Conservation (phyloP, 2,329 filamentous ascomycete genomes). For the Aspergillus sp. region DNA sequence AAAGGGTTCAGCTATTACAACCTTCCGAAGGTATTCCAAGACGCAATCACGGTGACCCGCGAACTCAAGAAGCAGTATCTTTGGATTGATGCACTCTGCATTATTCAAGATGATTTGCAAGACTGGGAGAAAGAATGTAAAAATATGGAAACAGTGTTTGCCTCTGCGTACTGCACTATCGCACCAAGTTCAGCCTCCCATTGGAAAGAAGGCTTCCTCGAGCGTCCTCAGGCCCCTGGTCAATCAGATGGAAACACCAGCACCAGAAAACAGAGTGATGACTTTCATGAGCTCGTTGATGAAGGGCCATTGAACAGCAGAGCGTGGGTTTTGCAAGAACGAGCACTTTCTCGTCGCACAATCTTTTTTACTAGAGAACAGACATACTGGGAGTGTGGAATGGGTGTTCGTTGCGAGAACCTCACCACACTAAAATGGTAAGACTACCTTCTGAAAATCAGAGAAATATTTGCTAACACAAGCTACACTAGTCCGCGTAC, state of each 20-base stretch:
- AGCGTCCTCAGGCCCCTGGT: neutral
- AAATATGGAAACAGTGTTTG: neutral
- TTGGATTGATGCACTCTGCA: neutral
- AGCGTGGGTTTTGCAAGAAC: neutral
- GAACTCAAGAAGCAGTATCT: neutral
- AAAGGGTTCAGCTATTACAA: neutral
- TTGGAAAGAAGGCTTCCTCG: neutral
- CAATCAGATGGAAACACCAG: neutral
- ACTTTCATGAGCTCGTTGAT: neutral
- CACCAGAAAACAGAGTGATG: neutral
- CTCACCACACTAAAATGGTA: neutral
- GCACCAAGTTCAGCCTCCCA: neutral
- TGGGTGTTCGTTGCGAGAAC: neutral
- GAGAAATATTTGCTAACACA: slow-evolving; percentile 1
- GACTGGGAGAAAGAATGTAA: neutral
- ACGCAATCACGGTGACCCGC: neutral
- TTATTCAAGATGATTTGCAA: neutral
- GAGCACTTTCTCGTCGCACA: neutral
- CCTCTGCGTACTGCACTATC: neutral
- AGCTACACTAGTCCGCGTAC: neutral
- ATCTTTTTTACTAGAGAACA: neutral
- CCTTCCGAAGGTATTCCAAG: neutral
- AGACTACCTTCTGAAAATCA: neutral
- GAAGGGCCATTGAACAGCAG: neutral
- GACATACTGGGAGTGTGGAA: neutral